Base-by-base conservation (phyloP, 179 eudicot species). In the Silene coronaria region DNA sequence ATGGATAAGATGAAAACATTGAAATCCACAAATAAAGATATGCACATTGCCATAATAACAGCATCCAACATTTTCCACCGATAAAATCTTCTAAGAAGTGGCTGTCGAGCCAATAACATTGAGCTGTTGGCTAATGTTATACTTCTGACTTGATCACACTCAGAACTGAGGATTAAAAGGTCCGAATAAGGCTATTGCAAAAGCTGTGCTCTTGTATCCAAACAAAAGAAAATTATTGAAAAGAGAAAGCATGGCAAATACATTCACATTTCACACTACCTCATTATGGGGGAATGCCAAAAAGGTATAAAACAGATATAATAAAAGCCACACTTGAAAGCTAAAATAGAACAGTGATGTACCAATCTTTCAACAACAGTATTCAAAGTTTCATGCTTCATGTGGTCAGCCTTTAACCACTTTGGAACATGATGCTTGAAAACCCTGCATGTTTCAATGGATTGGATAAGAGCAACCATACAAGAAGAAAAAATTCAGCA, bases 361-460 rank as follows among this genome's bases (percentile, higher is more conserved):
- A 96, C 99, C 92, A 91, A 74, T 66, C 84, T 87, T 61, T 91
- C 93, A 67, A 88, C 82, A 42, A 84, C 66, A 57, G 83, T 30
- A 74, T 79, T 75, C 61, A 91, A 80, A 65, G 87, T 78, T 63
- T 82, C 82, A 71, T 82, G 74, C 77, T 81, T 84, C 75, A 88
- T 85, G 70, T 83, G 91, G 27, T 85, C 83, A 67, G 85, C 86
- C 77, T 74, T 85, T 73, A 96, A 82, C 88, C 96, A 79, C 51
- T 83, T 83, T 57, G 87, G 87, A 81, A 93, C 81, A 77, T 83
- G 86, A 77, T 91, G 86, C 82, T 89, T 93, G 80, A 91, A 96
- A 75, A 89, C 83, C 97, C 99, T 96, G 88, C 86, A 85, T 32
- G 71, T 68, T 80, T 32, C 45, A 73, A 76, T 38, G 42, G 62